Percentiles rank a stretch among this genome's conserved stretches.
Evolutionary conservation across 306 rosid genomes (phyloP).

Genomic region (Cucumis hystrix): DNA sequence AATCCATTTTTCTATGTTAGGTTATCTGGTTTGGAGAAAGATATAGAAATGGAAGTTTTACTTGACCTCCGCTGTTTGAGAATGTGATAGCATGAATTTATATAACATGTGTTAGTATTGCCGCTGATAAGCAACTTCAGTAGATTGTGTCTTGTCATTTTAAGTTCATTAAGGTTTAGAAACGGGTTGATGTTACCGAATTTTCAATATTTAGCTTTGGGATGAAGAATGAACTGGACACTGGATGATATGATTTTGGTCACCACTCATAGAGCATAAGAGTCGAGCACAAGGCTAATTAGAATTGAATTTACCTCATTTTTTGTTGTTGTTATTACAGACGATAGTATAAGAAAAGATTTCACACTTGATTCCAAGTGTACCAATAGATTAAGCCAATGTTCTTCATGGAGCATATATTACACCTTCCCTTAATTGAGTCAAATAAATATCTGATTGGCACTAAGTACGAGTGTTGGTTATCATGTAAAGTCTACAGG

Average conservation of each 20-base stretch:
- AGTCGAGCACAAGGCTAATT: not conserved
- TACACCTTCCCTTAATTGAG: not conserved
- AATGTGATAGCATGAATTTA: not conserved
- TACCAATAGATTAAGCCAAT: not conserved
- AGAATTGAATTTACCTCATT: not conserved
- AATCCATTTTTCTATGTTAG: not conserved
- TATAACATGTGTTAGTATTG: not conserved
- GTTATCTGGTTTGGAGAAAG: not conserved
- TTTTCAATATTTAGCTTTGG: not conserved
- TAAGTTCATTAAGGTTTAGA: not conserved
- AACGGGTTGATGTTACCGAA: not conserved
- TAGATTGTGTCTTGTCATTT: not conserved
- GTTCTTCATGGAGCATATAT: not conserved
- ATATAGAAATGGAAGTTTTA: not conserved
- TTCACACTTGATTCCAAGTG: not conserved
- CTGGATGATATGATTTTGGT: not conserved
- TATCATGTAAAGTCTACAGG: not conserved
- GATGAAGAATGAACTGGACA: not conserved
- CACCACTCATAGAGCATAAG: not conserved
- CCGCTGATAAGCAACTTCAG: not conserved
- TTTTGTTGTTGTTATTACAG: not conserved
- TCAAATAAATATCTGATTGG: not conserved
- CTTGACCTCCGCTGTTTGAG: not conserved
- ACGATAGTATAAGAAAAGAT: not conserved
- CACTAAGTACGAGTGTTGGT: not conserved